These are phyloP conservation scores for Chaetomiaceae sp. DNA, from an alignment of 2,329 filamentous ascomycete genomes.

Conservation along the genomic window DNA sequence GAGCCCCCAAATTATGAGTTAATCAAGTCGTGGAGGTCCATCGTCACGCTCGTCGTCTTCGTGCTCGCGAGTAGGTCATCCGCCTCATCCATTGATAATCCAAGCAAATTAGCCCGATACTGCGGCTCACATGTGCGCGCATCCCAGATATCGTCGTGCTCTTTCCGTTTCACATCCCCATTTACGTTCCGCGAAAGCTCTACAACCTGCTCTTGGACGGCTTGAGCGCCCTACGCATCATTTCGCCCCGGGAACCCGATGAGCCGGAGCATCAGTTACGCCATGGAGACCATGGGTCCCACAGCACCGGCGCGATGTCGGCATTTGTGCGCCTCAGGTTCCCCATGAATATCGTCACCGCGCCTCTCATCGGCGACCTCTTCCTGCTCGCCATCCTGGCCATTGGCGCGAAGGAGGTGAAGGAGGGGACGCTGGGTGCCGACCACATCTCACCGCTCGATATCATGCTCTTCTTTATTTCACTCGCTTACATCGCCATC, in stretches of 20 bases:
- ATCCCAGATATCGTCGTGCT: slow-evolving; percentile 68
- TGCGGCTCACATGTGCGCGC: not conserved
- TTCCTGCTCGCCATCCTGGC: slow-evolving; percentile 66
- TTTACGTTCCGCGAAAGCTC: slow-evolving; percentile 53
- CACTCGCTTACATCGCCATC: slow-evolving; percentile 70
- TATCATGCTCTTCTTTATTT: slow-evolving; percentile 72
- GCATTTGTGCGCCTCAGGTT: slow-evolving; percentile 50
- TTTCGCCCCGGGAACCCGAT: slow-evolving; percentile 38
- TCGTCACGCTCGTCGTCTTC: slow-evolving; percentile 66
- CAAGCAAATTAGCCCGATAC: too few species aligned
- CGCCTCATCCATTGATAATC: not conserved
- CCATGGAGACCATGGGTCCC: slow-evolving; percentile 5
- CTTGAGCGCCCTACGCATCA: slow-evolving; percentile 47
- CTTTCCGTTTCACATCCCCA: slow-evolving; percentile 62
- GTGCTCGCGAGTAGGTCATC: slow-evolving; percentile 61
- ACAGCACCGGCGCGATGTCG: slow-evolving; percentile 32
- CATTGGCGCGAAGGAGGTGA: slow-evolving; percentile 62
- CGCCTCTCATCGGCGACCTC: slow-evolving; percentile 65
- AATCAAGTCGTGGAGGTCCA: slow-evolving; percentile 64
- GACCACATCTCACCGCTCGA: slow-evolving; percentile 65
- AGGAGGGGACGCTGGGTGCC: slow-evolving; percentile 63
- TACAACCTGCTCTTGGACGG: slow-evolving; percentile 41
- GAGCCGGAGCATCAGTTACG: slow-evolving; percentile 25
- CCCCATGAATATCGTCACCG: slow-evolving; percentile 67
- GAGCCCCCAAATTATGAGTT: slow-evolving; percentile 40